A percentile compares a stretch with the other conserved stretches of the same genome.
Evolutionary conservation across 2,329 filamentous ascomycete genomes (phyloP).

Genomic region (Colletotrichum cuscutae): DNA sequence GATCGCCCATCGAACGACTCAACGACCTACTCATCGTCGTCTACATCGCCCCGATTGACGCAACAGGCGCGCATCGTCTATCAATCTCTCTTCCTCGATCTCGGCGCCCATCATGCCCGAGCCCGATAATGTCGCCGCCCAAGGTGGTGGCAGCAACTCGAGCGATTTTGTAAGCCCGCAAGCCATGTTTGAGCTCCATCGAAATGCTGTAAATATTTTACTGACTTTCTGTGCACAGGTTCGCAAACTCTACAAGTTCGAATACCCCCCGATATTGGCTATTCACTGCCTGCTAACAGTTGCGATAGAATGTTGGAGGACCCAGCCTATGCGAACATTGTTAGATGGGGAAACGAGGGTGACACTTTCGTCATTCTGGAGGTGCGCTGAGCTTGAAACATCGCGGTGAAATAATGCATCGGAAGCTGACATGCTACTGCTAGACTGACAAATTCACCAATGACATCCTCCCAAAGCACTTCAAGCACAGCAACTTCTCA

Average conservation of each 20-base stretch:
- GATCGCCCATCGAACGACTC: not conserved
- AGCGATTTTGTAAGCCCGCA: slow-evolving; percentile 87
- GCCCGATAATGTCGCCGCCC: slow-evolving; percentile 49
- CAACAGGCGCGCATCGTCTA: not conserved
- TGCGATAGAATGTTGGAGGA: slow-evolving; percentile 89
- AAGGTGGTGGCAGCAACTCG: slow-evolving; percentile 77
- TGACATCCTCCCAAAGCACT: slow-evolving; percentile 95
- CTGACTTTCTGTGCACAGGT: slow-evolving; percentile 68
- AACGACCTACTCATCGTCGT: not conserved
- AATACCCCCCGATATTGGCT: slow-evolving; percentile 36
- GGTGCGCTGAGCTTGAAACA: slow-evolving; percentile 61
- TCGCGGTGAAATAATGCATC: not conserved
- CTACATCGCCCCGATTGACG: not conserved
- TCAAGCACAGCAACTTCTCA: slow-evolving; percentile 99
- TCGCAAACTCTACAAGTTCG: slow-evolving; percentile 97
- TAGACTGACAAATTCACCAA: slow-evolving; percentile 99
- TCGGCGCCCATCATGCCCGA: slow-evolving; percentile 45
- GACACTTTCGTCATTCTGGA: slow-evolving; percentile 98
- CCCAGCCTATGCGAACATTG: slow-evolving; percentile 89
- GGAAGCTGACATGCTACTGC: not conserved
- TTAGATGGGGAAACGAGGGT: slow-evolving; percentile 93
- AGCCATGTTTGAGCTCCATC: slow-evolving; percentile 22
- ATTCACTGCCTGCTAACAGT: slow-evolving; percentile 43
- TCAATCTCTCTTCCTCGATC: not conserved
- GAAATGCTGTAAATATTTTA: slow-evolving; percentile 26